phyloP scores from a whole-genome alignment of 2,329 filamentous ascomycete genomes.

The Fusarium torreyae region DNA sequence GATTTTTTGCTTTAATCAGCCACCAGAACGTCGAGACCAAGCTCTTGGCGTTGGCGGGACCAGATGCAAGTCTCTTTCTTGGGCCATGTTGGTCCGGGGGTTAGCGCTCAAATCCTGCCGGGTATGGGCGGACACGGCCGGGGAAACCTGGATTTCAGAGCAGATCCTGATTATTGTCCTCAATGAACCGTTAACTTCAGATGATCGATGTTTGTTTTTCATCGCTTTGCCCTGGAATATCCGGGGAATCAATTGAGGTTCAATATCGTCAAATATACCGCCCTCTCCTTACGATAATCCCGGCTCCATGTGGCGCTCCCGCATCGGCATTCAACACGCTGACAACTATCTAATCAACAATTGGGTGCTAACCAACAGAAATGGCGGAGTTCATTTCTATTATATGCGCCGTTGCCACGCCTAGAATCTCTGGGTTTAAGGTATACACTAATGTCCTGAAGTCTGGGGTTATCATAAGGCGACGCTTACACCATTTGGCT shows the following conservation, averaged over 20 bases:
- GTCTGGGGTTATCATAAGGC: slow-evolving; percentile 8
- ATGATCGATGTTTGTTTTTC: neutral
- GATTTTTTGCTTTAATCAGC: slow-evolving; percentile 28
- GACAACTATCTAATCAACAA: neutral
- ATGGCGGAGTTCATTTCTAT: neutral
- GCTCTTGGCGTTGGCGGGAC: slow-evolving; percentile 28
- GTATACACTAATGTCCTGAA: neutral
- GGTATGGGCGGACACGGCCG: slow-evolving; percentile 24
- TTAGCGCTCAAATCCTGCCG: slow-evolving; percentile 41
- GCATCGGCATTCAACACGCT: slow-evolving; percentile 4
- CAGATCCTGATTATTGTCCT: slow-evolving; percentile 19
- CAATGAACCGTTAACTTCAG: slow-evolving; percentile 1
- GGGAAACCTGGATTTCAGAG: slow-evolving; percentile 28
- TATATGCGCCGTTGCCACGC: slow-evolving; percentile 7
- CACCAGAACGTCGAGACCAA: slow-evolving; percentile 34
- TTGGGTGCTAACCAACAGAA: neutral
- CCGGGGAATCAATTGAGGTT: slow-evolving; percentile 15
- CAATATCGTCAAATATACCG: slow-evolving; percentile 22
- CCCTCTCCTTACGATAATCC: slow-evolving; percentile 27
- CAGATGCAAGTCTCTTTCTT: slow-evolving; percentile 42
- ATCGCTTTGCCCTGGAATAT: slow-evolving; percentile 21
- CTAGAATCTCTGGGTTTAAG: neutral
- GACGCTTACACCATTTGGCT: slow-evolving; percentile 14
- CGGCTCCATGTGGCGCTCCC: slow-evolving; percentile 33
- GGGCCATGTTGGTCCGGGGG: slow-evolving; percentile 37